phyloP scores from a whole-genome alignment of 139 green algal species.

The Coccomyxa sp. region DNA sequence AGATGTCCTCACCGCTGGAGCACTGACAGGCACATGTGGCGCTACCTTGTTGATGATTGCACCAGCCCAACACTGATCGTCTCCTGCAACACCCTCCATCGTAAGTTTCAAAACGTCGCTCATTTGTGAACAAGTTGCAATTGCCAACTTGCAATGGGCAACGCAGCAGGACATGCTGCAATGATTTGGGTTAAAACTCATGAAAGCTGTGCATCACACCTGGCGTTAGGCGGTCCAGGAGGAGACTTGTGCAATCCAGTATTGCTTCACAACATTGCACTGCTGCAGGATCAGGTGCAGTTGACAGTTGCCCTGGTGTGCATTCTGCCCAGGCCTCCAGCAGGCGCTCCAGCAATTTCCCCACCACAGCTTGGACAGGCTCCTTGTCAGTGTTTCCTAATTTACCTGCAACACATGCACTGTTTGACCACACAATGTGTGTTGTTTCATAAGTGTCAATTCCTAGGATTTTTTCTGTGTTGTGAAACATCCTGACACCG shows the following conservation, averaged over 20 bases:
- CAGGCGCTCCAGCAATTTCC: conserved; percentile 14
- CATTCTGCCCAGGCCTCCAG: conserved; percentile 51
- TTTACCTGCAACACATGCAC: background rate
- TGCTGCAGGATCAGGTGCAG: conserved; percentile 32
- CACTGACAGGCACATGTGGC: conserved; percentile 33
- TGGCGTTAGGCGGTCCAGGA: background rate
- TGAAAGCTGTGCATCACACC: background rate
- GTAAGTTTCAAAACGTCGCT: background rate
- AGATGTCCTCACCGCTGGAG: conserved; percentile 10
- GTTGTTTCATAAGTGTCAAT: no score
- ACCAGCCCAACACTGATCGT: background rate
- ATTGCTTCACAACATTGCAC: conserved; percentile 12
- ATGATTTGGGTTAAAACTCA: no score
- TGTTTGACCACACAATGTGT: no score
- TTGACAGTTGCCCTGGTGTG: conserved; percentile 29
- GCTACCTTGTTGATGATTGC: conserved; percentile 21
- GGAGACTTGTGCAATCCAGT: background rate
- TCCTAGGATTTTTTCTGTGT: no score
- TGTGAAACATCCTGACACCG: no score
- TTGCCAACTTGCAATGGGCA: no score
- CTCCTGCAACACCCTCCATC: background rate
- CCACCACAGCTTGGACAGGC: background rate
- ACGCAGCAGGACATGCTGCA: no score
- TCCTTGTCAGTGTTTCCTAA: background rate
- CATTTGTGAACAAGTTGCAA: no score